These are phyloP conservation scores for Phylloporus rhodoxanthus DNA, from an alignment of 768 basidiomycete genomes.

Conservation along the genomic window DNA sequence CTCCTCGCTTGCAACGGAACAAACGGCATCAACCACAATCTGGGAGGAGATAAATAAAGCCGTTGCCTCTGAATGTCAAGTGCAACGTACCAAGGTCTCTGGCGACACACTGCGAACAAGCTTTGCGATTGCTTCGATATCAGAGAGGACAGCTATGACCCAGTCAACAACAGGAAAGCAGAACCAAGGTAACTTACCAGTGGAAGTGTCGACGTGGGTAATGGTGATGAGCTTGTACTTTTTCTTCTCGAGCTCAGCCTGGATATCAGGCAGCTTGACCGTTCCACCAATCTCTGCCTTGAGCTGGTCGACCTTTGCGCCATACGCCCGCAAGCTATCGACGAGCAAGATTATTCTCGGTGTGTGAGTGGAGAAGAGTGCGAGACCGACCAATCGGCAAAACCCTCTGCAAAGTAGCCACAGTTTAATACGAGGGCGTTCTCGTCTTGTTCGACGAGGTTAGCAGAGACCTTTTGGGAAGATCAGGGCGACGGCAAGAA, in stretches of 20 bases:
- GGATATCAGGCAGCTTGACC: constrained; percentile 55
- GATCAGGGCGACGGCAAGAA: neutral
- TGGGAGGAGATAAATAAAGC: constrained; percentile 22
- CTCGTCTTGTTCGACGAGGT: constrained; percentile 80
- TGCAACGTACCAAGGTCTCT: constrained; percentile 60
- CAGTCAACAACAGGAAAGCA: neutral
- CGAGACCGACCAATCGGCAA: constrained; percentile 66
- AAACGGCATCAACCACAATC: constrained; percentile 89
- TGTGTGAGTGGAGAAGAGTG: neutral
- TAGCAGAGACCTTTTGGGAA: constrained; percentile 68
- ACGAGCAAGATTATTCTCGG: neutral
- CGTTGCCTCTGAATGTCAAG: neutral
- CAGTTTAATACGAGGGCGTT: constrained; percentile 77
- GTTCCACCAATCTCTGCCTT: constrained; percentile 78
- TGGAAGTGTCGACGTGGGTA: constrained; percentile 94
- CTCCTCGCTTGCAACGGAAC: constrained; percentile 93
- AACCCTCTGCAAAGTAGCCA: constrained; percentile 93
- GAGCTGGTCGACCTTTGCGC: constrained; percentile 80
- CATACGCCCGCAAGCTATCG: constrained; percentile 74
- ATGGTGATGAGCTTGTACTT: constrained; percentile 87
- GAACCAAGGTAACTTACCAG: constrained; percentile 37
- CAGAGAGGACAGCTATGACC: constrained; percentile 69
- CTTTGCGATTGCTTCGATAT: constrained; percentile 70
- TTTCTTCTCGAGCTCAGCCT: constrained; percentile 65
- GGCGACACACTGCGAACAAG: constrained; percentile 75